These are phyloP conservation scores for Solanum virginianum DNA, from an alignment of 257 asterid genomes.

Conservation along the genomic window DNA sequence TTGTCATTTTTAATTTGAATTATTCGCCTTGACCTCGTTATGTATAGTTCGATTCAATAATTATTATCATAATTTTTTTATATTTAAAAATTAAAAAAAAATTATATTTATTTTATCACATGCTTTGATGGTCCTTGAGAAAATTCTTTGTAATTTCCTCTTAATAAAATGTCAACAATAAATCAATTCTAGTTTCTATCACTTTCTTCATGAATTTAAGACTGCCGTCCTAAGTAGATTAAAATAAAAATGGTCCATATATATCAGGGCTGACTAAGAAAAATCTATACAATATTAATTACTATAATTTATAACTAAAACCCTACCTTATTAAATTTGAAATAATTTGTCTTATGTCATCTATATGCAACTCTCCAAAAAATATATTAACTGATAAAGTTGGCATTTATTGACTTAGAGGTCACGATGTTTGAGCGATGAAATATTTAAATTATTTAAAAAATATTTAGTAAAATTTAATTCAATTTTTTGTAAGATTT, in stretches of 20 bases:
- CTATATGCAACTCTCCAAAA: not conserved
- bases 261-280: not conserved
- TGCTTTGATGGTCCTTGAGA: not conserved
- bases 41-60: too few relatives aligned
- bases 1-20: too few relatives aligned
- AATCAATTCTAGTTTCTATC: not conserved
- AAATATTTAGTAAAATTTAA: too few relatives aligned
- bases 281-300: not conserved
- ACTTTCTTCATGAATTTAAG: not conserved
- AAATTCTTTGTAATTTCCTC: not conserved
- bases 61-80: not conserved
- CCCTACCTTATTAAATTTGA: not conserved
- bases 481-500: too few relatives aligned
- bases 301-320: not conserved
- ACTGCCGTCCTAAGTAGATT: not conserved
- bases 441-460: not conserved
- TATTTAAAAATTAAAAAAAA: not conserved
- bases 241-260: not conserved
- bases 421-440: accelerated
- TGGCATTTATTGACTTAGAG: not conserved
- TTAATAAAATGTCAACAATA: not conserved
- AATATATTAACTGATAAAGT: not conserved
- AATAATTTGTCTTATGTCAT: not conserved
- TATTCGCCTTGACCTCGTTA: not conserved
- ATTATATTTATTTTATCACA: not conserved